phyloP scores from a whole-genome alignment of 2,329 filamentous ascomycete genomes.

The Sordariomycetes sp. region DNA sequence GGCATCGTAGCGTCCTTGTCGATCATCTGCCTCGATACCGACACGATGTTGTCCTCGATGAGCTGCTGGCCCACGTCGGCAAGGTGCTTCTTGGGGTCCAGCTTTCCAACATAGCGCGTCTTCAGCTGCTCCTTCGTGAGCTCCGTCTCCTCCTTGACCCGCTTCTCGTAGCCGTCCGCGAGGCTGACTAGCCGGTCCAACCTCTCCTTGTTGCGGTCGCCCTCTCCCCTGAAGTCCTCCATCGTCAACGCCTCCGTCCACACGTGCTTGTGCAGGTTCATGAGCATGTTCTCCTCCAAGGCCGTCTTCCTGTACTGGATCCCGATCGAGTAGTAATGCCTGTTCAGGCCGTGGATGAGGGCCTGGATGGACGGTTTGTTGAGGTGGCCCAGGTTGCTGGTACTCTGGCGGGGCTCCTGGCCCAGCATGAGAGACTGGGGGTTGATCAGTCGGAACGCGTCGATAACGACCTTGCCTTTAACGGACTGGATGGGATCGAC shows the following conservation, averaged over 20 bases:
- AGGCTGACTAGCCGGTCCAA: slow-evolving; percentile 79
- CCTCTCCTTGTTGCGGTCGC: slow-evolving; percentile 72
- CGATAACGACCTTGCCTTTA: slow-evolving; percentile 98
- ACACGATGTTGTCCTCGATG: slow-evolving; percentile 98
- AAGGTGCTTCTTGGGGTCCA: slow-evolving; percentile 98
- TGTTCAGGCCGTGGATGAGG: slow-evolving; percentile 92
- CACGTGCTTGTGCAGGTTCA: slow-evolving; percentile 99
- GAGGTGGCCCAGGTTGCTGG: slow-evolving; percentile 91
- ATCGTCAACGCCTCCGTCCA: slow-evolving; percentile 98
- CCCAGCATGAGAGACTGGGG: slow-evolving; percentile 96
- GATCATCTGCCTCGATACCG: slow-evolving; percentile 97
- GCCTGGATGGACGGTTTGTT: slow-evolving; percentile 99
- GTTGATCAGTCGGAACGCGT: slow-evolving; percentile 97
- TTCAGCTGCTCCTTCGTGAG: slow-evolving; percentile 94
- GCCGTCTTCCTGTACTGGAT: slow-evolving; percentile 98
- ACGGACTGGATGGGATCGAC: slow-evolving; percentile 98
- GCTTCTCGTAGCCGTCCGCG: slow-evolving; percentile 94
- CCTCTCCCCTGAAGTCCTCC: slow-evolving; percentile 85
- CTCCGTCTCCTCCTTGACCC: slow-evolving; percentile 97
- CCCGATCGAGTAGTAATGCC: slow-evolving; percentile 97
- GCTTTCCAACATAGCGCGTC: slow-evolving; percentile 96
- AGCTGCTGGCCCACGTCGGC: slow-evolving; percentile 92
- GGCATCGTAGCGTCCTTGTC: slow-evolving; percentile 96
- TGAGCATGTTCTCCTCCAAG: slow-evolving; percentile 97
- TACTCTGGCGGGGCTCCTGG: slow-evolving; percentile 94